phyloP scores from a whole-genome alignment of 495 filamentous ascomycete species.

The Neurospora intermedia region DNA sequence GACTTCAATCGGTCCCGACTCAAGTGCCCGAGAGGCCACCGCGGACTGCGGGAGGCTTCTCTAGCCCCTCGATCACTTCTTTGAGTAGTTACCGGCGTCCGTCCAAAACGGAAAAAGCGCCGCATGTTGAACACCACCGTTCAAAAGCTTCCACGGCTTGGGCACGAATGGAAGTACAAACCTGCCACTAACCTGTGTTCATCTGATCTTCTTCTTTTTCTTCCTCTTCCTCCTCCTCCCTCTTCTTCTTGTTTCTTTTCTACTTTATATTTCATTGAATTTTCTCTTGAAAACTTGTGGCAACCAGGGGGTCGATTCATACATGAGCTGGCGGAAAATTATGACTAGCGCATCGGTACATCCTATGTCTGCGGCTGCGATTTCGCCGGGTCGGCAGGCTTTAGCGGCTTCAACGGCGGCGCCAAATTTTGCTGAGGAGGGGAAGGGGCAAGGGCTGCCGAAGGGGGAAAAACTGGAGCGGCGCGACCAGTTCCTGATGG shows the following conservation, averaged over 20 bases:
- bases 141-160: neutral
- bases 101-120: neutral
- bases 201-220: neutral
- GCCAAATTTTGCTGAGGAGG: constrained; percentile 39
- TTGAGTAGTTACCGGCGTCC: neutral
- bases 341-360: neutral
- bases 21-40: neutral
- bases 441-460: constrained; percentile 40
- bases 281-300: neutral
- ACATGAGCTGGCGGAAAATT: neutral
- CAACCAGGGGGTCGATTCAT: neutral
- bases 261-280: no score
- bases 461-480: constrained; percentile 39
- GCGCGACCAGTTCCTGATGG: constrained; percentile 15
- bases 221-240: no score
- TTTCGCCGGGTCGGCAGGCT: constrained; percentile 18
- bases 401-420: constrained; percentile 37
- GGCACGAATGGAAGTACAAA: neutral
- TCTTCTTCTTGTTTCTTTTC: no score
- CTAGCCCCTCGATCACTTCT: neutral
- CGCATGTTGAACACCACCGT: neutral
- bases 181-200: neutral
- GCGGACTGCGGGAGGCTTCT: neutral
- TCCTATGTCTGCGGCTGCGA: neutral
- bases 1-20: neutral